Conservation (phyloP, 2,329 filamentous ascomycete species). For the Trichoderma sp. region DNA sequence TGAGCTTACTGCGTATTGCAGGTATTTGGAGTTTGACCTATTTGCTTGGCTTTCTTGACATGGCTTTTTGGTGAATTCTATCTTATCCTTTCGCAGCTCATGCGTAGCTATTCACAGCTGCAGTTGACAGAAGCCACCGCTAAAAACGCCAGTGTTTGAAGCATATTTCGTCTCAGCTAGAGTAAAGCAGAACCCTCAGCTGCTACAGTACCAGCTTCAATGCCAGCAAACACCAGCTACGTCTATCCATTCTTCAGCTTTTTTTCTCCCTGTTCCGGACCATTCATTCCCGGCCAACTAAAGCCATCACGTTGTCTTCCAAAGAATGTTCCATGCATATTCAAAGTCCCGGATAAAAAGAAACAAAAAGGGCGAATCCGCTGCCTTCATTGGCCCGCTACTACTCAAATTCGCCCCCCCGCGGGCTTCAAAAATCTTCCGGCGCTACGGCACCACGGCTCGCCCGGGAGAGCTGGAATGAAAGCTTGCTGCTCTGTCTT, state of each 20-base stretch:
- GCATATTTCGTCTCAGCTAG: background rate
- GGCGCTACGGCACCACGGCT: background rate
- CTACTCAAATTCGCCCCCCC: background rate
- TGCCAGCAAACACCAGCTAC: background rate
- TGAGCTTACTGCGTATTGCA: background rate
- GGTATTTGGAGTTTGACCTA: background rate
- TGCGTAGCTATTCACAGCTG: background rate
- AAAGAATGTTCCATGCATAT: background rate
- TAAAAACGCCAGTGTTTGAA: background rate
- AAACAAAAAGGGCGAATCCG: background rate
- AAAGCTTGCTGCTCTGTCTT: background rate
- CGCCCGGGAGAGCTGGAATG: conserved; percentile 4
- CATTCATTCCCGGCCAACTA: background rate
- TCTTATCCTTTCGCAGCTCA: background rate
- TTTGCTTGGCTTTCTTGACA: background rate
- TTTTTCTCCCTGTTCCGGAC: too few relatives aligned
- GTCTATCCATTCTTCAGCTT: background rate
- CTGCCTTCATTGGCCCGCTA: background rate
- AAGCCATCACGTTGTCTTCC: background rate
- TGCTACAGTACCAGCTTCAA: background rate
- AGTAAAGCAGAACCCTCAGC: background rate
- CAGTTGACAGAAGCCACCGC: background rate
- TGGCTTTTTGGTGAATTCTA: background rate
- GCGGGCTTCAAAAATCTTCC: background rate
- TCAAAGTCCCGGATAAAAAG: background rate